Conservation (phyloP, 495 filamentous ascomycete genomes). For the Penicillium crystallinum region DNA sequence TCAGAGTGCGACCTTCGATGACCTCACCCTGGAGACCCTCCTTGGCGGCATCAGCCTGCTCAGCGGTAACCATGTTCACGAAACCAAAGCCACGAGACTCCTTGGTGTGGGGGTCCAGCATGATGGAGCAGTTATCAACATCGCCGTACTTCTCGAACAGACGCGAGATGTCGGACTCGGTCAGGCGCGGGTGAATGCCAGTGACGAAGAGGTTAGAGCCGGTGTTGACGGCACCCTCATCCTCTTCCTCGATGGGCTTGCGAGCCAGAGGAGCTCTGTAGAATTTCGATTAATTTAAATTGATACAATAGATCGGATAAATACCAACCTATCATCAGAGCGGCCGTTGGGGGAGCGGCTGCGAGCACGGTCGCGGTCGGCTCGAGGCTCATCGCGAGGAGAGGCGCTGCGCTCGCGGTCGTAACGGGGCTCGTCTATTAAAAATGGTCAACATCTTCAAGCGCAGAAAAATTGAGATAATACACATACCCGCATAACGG, state of each 20-base stretch:
- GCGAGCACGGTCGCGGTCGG: constrained; percentile 66
- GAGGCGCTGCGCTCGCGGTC: constrained; percentile 90
- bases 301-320: background rate
- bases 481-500: constrained; percentile 74
- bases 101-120: constrained; percentile 96
- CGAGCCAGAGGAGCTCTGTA: constrained; percentile 5
- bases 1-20: constrained; percentile 91
- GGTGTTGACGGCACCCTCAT: constrained; percentile 77
- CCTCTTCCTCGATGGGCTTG: constrained; percentile 52
- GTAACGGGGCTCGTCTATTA: constrained; percentile 72
- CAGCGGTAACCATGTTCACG: constrained; percentile 94
- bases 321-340: constrained; percentile 66
- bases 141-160: constrained; percentile 98
- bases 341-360: constrained; percentile 70
- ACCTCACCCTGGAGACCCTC: constrained; percentile 93
- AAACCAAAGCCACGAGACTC: constrained; percentile 99
- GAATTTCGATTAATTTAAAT: background rate
- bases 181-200: constrained; percentile 91
- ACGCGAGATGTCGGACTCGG: constrained; percentile 83
- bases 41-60: constrained; percentile 93
- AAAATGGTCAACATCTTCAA: constrained; percentile 15
- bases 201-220: constrained; percentile 99
- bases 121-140: constrained; percentile 99
- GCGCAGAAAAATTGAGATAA: background rate
- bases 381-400: constrained; percentile 70